Evolutionary conservation across 176 grass and related monocot species (phyloP).

Genomic region (Dendrocalamus sinicus): DNA sequence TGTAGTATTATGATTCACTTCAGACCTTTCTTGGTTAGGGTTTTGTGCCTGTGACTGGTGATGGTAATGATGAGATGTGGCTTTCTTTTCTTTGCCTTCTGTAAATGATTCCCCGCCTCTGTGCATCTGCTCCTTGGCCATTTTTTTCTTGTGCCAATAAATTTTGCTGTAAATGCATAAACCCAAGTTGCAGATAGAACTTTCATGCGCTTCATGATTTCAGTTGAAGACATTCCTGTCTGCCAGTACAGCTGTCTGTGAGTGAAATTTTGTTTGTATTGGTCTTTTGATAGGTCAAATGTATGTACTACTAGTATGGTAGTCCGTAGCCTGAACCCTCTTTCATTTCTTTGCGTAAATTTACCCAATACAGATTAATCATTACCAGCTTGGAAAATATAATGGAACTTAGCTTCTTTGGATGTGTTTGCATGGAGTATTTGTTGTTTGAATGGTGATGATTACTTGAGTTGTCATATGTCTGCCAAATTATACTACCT

Average conservation of each 20-base stretch:
- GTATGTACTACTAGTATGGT: neutral
- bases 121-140: neutral
- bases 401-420: neutral
- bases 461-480: neutral
- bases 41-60: constrained; percentile 49
- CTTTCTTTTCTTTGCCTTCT: constrained; percentile 44
- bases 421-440: neutral
- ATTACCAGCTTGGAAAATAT: constrained; percentile 18
- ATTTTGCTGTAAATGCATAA: constrained; percentile 30
- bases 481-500: neutral
- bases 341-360: constrained; percentile 17
- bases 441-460: constrained; percentile 1
- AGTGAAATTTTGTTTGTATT: constrained; percentile 37
- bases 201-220: constrained; percentile 61
- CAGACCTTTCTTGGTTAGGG: constrained; percentile 46
- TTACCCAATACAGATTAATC: constrained; percentile 23
- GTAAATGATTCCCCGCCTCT: constrained; percentile 42
- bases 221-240: constrained; percentile 20
- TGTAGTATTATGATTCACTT: neutral
- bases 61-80: constrained; percentile 51
- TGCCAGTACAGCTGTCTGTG: constrained; percentile 34
- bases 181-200: constrained; percentile 26
- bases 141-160: constrained; percentile 47
- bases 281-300: constrained; percentile 23
- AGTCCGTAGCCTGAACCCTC: constrained; percentile 24